Conservation (phyloP, 176 grass and related monocot species). For the Melocanna baccifera region DNA sequence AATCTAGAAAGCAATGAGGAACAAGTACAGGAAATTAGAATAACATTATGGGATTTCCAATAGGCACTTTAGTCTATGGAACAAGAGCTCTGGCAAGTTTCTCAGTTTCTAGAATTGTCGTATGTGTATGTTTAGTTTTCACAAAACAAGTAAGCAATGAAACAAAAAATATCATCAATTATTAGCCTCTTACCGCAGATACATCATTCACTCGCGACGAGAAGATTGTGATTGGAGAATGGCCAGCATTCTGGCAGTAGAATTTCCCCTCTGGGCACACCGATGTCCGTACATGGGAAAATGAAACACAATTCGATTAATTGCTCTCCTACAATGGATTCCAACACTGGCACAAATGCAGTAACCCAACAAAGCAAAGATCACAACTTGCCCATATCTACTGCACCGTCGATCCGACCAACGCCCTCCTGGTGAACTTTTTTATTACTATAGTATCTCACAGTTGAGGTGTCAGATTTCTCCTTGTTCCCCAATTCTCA, state of each 20-base stretch:
- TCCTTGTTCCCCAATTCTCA: background rate
- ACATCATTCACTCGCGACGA: conserved; percentile 87
- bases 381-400: conserved; percentile 1
- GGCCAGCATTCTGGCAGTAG: conserved; percentile 81
- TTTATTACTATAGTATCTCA: too few species aligned
- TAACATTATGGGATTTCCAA: background rate
- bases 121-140: background rate
- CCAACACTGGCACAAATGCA: background rate
- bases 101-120: background rate
- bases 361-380: background rate
- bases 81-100: background rate
- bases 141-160: conserved; percentile 3
- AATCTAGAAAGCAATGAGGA: conserved; percentile 50
- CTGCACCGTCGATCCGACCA: too few species aligned
- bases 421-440: too few species aligned
- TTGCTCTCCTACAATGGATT: background rate
- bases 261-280: conserved; percentile 95
- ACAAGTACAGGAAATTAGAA: too few species aligned
- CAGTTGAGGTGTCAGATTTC: too few species aligned
- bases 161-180: background rate
- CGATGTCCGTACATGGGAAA: conserved; percentile 62
- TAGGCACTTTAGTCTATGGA: background rate
- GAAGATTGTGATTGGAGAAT: conserved; percentile 69
- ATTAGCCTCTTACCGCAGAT: conserved; percentile 72
- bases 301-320: conserved; percentile 10